phyloP scores from a whole-genome alignment of 176 grass and related monocot genomes.

The Oryza longistaminata region DNA sequence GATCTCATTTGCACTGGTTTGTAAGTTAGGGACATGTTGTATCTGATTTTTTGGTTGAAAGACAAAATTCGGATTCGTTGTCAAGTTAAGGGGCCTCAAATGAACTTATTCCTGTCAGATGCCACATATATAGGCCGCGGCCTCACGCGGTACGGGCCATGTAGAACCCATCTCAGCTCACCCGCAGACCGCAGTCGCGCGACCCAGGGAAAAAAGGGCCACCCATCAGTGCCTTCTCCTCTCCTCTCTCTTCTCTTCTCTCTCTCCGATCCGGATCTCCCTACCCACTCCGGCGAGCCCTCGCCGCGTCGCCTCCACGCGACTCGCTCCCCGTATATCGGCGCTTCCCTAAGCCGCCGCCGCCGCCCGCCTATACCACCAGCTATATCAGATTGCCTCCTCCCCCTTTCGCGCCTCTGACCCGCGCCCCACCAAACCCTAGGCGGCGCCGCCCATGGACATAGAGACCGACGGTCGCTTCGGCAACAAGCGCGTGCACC shows the following conservation, averaged over 20 bases:
- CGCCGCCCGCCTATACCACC: slow-evolving; percentile 5
- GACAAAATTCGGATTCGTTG: too few relatives aligned
- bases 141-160: not conserved
- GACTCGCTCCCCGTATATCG: slow-evolving; percentile 1
- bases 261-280: slow-evolving; percentile 57
- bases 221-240: slow-evolving; percentile 22
- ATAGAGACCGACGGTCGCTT: slow-evolving; percentile 55
- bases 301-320: slow-evolving; percentile 51
- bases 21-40: too few relatives aligned
- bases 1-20: too few relatives aligned
- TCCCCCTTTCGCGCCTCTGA: not conserved
- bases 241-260: slow-evolving; percentile 25
- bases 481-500: slow-evolving; percentile 66
- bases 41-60: too few relatives aligned
- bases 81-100: too few relatives aligned
- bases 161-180: not conserved
- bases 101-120: not conserved
- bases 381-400: not conserved
- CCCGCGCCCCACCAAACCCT: slow-evolving; percentile 46
- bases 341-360: slow-evolving; percentile 10
- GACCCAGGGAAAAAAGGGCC: slow-evolving; percentile 21
- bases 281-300: slow-evolving; percentile 52
- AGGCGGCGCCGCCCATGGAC: slow-evolving; percentile 53
- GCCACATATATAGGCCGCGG: not conserved
- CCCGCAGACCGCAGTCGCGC: not conserved